Base-by-base conservation (phyloP, 169 alveolate species). In the Theileria orientalis region DNA sequence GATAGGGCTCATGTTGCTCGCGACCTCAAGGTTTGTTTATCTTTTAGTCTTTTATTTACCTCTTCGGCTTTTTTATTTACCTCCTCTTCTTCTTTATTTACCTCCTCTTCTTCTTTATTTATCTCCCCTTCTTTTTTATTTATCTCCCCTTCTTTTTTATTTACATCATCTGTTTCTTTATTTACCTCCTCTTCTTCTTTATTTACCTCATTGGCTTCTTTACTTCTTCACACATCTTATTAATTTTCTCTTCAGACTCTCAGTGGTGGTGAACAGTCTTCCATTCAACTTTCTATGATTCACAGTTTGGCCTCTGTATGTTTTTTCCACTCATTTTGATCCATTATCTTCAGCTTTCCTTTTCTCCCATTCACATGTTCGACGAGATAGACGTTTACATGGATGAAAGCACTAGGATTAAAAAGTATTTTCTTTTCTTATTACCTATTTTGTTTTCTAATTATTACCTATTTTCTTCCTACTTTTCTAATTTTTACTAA, bases 351-450 rank as follows among this genome's bases (percentile, higher is more conserved):
- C 51, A 59, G 69, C 71, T 80, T 8, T 63, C 88, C 13, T 80
- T 25, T 35, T 80, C 88, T 7, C 88, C 88, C 40, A 52, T 80
- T 29, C 88, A 80, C 75, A 72, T 80, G 78, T 80, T 80, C 41
- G 88, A 80, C 78, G 88, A 80, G 32, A 69, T 80, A 8, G 88
- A 80, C 52, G 88, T 80, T 8, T 80, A 80, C 70, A 80, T 80
- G 88, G 88, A 80, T 77, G 84, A 80, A 57, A 63, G 75, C n/a
- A 64, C 78, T 13, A 49, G 88, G 16, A 49, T 71, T n/a, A 80
- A 64, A 66, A 80, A 80, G 86, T 77, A 27, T 25, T 69, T n/a
- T 5, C 25, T 25, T 1, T 9, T 13, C 5, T 25, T 25, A 8
- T 1, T 33, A 1, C 2, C 11, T 2, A 2, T 11, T n/a, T n/a